These are phyloP conservation scores for Neofusicoccum sp. DNA, from an alignment of 2,329 filamentous ascomycete species.

Conservation along the genomic window DNA sequence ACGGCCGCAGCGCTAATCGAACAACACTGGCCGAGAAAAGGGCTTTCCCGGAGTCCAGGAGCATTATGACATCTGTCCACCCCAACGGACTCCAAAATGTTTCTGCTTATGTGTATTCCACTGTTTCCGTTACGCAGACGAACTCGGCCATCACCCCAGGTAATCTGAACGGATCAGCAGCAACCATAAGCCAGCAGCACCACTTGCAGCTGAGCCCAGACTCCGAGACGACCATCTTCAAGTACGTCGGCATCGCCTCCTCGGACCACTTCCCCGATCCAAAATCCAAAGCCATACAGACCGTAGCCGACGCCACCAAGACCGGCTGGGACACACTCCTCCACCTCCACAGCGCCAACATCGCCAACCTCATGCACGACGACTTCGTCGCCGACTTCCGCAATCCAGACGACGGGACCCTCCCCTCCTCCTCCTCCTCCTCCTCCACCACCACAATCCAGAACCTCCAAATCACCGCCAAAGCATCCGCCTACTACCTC, in stretches of 20 bases:
- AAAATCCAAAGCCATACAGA: constrained; percentile 53
- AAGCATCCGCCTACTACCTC: constrained; percentile 47
- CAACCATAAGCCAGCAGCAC: neutral
- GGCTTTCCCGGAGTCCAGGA: neutral
- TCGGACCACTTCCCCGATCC: constrained; percentile 65
- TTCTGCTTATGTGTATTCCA: constrained; percentile 60
- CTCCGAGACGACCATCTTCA: constrained; percentile 57
- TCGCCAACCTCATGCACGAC: constrained; percentile 59
- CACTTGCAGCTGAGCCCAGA: constrained; percentile 47
- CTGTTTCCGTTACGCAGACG: constrained; percentile 38
- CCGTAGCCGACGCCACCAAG: constrained; percentile 50
- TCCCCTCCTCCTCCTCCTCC: neutral
- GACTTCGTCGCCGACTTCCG: constrained; percentile 58
- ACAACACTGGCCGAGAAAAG: constrained; percentile 59
- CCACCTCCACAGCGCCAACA: constrained; percentile 58
- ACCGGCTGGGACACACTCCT: constrained; percentile 58
- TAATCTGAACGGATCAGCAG: neutral
- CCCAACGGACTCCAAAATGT: constrained; percentile 62
- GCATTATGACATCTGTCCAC: constrained; percentile 64
- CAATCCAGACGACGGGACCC: neutral
- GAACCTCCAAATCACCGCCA: neutral
- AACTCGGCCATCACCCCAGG: neutral
- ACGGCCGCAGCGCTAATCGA: constrained; percentile 66
- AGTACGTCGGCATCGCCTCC: constrained; percentile 68
- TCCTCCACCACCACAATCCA: neutral